Evolutionary conservation across 2,329 filamentous ascomycete genomes (phyloP).

Genomic region (Trichoderma gracile): DNA sequence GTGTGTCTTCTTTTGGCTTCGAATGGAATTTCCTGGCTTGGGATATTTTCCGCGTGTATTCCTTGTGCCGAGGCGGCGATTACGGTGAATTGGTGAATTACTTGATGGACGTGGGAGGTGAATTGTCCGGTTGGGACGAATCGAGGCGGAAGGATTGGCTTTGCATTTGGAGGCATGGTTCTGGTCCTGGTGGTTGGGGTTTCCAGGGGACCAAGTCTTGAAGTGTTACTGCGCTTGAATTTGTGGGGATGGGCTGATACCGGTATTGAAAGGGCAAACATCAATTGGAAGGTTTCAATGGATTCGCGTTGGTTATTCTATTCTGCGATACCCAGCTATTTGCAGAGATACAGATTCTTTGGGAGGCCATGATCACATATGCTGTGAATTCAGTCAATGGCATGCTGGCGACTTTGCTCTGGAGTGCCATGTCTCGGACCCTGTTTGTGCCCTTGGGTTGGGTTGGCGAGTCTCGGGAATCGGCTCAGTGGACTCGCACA

Average conservation of each 20-base stretch:
- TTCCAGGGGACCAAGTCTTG: neutral
- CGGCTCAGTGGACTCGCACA: neutral
- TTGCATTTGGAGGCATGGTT: too few species aligned
- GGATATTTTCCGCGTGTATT: neutral
- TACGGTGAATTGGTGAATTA: neutral
- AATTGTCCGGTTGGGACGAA: too few species aligned
- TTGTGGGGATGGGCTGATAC: constrained; percentile 15
- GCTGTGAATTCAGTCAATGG: neutral
- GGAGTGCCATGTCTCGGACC: neutral
- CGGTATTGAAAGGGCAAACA: neutral
- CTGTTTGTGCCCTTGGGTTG: neutral
- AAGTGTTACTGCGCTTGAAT: neutral
- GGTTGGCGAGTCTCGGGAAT: constrained; percentile 9
- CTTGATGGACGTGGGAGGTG: neutral
- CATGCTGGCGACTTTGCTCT: neutral
- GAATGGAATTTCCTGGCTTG: constrained; percentile 15
- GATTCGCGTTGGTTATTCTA: neutral
- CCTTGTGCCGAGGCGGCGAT: neutral
- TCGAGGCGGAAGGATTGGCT: too few species aligned
- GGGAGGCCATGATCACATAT: neutral
- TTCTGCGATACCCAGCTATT: neutral
- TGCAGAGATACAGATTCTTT: neutral
- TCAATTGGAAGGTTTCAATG: neutral
- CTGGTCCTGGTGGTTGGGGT: too few species aligned
- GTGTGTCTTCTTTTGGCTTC: neutral